Conservation (phyloP, 164 flowering plant genomes). For the Cinnamomum micranthum region DNA sequence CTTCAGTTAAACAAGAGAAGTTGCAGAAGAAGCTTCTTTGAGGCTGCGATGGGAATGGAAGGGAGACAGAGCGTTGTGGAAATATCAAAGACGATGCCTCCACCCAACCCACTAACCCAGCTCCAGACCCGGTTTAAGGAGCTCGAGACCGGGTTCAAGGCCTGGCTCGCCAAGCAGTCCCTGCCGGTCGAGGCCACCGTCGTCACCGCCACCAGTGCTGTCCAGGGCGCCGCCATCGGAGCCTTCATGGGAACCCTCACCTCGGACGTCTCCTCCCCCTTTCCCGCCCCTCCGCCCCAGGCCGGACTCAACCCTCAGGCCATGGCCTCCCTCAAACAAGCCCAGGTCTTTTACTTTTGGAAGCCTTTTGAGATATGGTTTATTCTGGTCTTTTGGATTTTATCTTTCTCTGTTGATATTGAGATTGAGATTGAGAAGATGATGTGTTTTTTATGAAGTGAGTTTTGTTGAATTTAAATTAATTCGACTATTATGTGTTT, state of each 20-base stretch:
- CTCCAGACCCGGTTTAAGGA: slow-evolving; percentile 58
- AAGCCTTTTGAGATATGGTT: too few relatives aligned
- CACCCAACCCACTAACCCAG: slow-evolving; percentile 39
- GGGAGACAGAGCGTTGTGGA: slow-evolving; percentile 21
- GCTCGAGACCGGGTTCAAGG: slow-evolving; percentile 46
- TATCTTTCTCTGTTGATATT: too few relatives aligned
- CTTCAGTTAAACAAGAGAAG: too few relatives aligned
- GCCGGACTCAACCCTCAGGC: slow-evolving; percentile 59
- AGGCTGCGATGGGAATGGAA: not conserved
- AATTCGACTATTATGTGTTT: too few relatives aligned
- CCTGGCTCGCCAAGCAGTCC: slow-evolving; percentile 80
- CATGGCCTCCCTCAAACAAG: slow-evolving; percentile 81
- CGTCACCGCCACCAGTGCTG: slow-evolving; percentile 67
- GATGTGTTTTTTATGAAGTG: too few relatives aligned
- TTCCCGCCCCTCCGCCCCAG: slow-evolving; percentile 54
- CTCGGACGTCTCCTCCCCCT: slow-evolving; percentile 38
- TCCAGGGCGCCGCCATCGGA: slow-evolving; percentile 88
- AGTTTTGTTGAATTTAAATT: too few relatives aligned
- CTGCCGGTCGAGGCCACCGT: slow-evolving; percentile 79
- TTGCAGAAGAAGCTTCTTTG: not conserved
- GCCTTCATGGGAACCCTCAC: slow-evolving; percentile 82
- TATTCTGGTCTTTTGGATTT: too few relatives aligned
- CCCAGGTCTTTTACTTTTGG: slow-evolving; percentile 49
- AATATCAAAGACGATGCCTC: slow-evolving; percentile 13
- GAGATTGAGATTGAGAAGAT: too few relatives aligned